A percentile compares a stretch with the other conserved stretches of the same genome.
Evolutionary conservation across 139 green algal genomes (phyloP).

Genomic region (Dunaliella primolecta): DNA sequence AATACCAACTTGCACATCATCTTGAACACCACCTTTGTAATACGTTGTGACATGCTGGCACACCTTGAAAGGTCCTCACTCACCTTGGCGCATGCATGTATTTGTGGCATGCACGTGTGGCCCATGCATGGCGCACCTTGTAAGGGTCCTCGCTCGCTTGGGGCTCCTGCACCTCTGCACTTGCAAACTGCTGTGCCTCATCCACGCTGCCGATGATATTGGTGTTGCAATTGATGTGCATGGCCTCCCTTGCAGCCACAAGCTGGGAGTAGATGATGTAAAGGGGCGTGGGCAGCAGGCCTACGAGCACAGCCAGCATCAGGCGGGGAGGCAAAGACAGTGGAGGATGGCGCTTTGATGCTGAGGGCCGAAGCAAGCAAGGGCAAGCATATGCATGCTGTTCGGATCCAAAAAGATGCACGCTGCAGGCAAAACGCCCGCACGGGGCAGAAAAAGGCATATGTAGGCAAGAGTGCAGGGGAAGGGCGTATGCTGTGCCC

Average conservation of each 20-base stretch:
- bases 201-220: conserved; percentile 35
- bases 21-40: no score
- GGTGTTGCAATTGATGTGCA: conserved; percentile 42
- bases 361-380: no score
- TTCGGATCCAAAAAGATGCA: no score
- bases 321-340: conserved; percentile 20
- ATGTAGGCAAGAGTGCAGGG: no score
- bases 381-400: no score
- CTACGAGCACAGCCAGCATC: conserved; percentile 24
- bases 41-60: no score
- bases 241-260: conserved; percentile 35
- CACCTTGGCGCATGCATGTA: neutral
- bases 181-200: conserved; percentile 34
- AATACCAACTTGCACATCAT: no score
- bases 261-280: conserved; percentile 71
- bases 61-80: neutral
- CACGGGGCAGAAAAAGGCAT: no score
- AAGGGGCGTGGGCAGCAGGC: conserved; percentile 57
- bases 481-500: no score
- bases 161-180: neutral
- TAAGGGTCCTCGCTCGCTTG: conserved; percentile 1
- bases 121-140: conserved; percentile 17
- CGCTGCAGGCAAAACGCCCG: no score
- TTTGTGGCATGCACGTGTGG: neutral
- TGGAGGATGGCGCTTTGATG: neutral